Conservation (phyloP, 2,329 filamentous ascomycete species). For the Cladosporium colombiae region DNA sequence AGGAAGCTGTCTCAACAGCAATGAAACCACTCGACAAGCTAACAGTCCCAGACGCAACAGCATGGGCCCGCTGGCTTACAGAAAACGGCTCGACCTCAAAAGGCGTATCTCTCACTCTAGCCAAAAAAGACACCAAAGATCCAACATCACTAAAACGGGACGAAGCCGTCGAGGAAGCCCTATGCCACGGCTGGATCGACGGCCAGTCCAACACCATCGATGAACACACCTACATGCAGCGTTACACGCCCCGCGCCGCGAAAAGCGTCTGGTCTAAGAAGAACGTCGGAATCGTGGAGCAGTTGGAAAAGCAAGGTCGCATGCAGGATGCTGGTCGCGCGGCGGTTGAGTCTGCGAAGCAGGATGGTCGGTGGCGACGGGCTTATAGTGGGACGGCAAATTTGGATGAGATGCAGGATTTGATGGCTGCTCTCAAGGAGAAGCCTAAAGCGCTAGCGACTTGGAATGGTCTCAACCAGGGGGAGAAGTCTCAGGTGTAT, state of each 20-base stretch:
- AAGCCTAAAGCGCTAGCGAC: slow-evolving; percentile 41
- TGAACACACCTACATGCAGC: slow-evolving; percentile 53
- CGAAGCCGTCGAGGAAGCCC: slow-evolving; percentile 57
- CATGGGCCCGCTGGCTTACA: slow-evolving; percentile 27
- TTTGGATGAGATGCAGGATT: slow-evolving; percentile 52
- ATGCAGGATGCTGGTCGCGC: slow-evolving; percentile 53
- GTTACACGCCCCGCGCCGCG: slow-evolving; percentile 59
- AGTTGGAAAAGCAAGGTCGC: slow-evolving; percentile 47
- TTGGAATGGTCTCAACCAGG: slow-evolving; percentile 49
- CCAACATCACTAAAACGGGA: slow-evolving; percentile 46
- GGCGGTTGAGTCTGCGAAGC: slow-evolving; percentile 57
- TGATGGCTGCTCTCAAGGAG: slow-evolving; percentile 46
- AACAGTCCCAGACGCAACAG: slow-evolving; percentile 23
- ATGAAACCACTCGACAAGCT: slow-evolving; percentile 18
- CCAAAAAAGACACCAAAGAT: slow-evolving; percentile 25
- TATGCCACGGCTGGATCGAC: slow-evolving; percentile 67
- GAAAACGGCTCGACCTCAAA: slow-evolving; percentile 12
- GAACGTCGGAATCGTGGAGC: slow-evolving; percentile 56
- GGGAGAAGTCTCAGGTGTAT: slow-evolving; percentile 51
- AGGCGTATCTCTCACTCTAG: slow-evolving; percentile 29
- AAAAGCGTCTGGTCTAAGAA: slow-evolving; percentile 61
- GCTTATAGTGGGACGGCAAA: slow-evolving; percentile 56
- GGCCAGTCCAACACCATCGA: slow-evolving; percentile 53
- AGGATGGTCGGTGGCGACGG: slow-evolving; percentile 59
- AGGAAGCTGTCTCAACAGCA: background rate